Conservation (phyloP, 2,329 filamentous ascomycete genomes). For the Colletotrichum sp. region DNA sequence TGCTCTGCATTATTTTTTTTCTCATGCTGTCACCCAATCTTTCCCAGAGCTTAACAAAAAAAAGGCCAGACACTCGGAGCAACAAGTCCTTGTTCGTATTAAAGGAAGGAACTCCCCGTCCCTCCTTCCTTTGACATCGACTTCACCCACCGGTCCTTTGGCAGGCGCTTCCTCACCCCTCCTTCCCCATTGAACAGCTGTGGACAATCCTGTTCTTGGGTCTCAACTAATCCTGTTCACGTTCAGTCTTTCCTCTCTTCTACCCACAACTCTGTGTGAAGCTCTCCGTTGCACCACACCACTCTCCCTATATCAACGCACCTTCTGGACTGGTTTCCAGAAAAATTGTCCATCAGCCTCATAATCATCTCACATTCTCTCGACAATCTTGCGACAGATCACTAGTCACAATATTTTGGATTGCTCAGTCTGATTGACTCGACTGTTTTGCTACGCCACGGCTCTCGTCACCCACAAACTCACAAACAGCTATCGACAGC, state of each 20-base stretch:
- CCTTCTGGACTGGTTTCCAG: not conserved
- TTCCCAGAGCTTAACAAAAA: not conserved
- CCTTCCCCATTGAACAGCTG: not conserved
- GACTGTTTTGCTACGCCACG: not conserved
- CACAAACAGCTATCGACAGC: not conserved
- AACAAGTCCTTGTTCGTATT: slow-evolving; percentile 3
- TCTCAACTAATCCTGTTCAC: slow-evolving; percentile 13
- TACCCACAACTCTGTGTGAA: not conserved
- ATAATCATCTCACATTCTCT: not conserved
- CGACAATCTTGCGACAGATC: not conserved
- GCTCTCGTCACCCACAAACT: not conserved
- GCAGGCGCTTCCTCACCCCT: not conserved
- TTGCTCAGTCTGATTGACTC: not conserved
- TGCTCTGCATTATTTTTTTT: not conserved
- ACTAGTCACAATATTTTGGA: not conserved
- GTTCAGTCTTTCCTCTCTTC: slow-evolving; percentile 6
- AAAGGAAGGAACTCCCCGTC: slow-evolving; percentile 4
- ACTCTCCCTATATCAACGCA: not conserved
- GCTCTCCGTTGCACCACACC: not conserved
- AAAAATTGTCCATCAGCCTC: not conserved
- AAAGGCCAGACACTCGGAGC: not conserved
- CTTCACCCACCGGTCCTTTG: slow-evolving; percentile 1
- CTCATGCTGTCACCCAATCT: not conserved
- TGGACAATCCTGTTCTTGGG: not conserved
- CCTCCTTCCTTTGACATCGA: slow-evolving; percentile 11